phyloP scores from a whole-genome alignment of 2,329 filamentous ascomycete genomes.

The Ustilaginoidea virens region DNA sequence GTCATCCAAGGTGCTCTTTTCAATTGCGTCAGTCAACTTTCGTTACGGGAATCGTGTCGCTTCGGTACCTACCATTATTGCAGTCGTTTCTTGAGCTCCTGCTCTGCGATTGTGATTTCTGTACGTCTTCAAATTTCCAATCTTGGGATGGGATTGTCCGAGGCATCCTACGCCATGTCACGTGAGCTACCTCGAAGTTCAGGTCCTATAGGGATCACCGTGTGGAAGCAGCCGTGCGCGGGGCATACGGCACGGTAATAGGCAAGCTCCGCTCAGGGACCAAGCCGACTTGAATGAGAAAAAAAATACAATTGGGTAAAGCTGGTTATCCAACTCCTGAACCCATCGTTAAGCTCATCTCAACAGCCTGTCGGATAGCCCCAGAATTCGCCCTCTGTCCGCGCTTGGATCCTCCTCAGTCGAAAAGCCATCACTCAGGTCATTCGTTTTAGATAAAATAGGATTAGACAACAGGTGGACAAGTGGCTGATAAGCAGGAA shows the following conservation, averaged over 20 bases:
- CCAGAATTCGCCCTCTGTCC: no score
- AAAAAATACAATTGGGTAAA: no score
- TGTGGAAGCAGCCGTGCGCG: slow-evolving; percentile 1
- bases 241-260: slow-evolving; percentile 1
- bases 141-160: background rate
- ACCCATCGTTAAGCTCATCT: no score
- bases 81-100: background rate
- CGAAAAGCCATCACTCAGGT: background rate
- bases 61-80: background rate
- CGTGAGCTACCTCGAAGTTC: no score
- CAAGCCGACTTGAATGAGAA: background rate
- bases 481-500: slow-evolving; percentile 1
- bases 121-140: no score
- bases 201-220: background rate
- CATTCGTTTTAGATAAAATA: slow-evolving; percentile 1
- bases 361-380: no score
- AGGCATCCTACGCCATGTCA: background rate
- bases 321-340: no score
- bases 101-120: background rate
- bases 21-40: no score
- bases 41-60: no score
- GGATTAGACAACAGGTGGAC: background rate
- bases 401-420: no score
- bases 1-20: slow-evolving; percentile 19
- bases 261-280: slow-evolving; percentile 1